These are phyloP conservation scores for Peronospora belbahrii DNA, from an alignment of 352 stramenopile genomes.

Conservation along the genomic window DNA sequence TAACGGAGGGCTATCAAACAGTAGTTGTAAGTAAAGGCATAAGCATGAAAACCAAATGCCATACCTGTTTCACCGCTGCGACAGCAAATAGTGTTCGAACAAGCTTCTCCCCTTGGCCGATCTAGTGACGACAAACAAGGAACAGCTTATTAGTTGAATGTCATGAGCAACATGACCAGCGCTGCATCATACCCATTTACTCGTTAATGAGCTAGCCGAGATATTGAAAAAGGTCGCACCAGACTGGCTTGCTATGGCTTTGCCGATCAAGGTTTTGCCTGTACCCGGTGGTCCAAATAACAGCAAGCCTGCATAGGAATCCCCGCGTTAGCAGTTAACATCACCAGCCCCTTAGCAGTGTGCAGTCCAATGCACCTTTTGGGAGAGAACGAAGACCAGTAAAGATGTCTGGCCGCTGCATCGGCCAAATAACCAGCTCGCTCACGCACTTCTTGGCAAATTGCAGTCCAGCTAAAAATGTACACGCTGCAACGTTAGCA, in stretches of 20 bases:
- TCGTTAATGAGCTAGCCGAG: slow-evolving; percentile 96
- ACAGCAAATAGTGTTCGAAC: slow-evolving; percentile 96
- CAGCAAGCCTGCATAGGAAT: slow-evolving; percentile 70
- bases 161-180: not conserved
- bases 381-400: slow-evolving; percentile 90
- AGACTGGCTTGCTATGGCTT: slow-evolving; percentile 97
- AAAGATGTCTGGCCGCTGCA: slow-evolving; percentile 96
- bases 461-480: slow-evolving; percentile 85
- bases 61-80: slow-evolving; percentile 85
- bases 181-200: slow-evolving; percentile 90
- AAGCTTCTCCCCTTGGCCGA: slow-evolving; percentile 98
- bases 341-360: not conserved
- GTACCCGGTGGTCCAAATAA: slow-evolving; percentile 93
- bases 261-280: slow-evolving; percentile 98
- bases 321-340: not conserved
- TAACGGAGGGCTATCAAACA: slow-evolving; percentile 86
- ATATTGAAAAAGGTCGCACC: slow-evolving; percentile 99
- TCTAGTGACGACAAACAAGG: slow-evolving; percentile 35
- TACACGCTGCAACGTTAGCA: not conserved
- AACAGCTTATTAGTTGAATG: not conserved
- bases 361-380: slow-evolving; percentile 42
- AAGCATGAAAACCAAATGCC: not conserved
- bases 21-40: not conserved
- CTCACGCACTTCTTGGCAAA: slow-evolving; percentile 97
- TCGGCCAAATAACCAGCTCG: slow-evolving; percentile 98